These are phyloP conservation scores for Ajuga chamaepitys DNA, from an alignment of 257 asterid genomes.

Conservation along the genomic window DNA sequence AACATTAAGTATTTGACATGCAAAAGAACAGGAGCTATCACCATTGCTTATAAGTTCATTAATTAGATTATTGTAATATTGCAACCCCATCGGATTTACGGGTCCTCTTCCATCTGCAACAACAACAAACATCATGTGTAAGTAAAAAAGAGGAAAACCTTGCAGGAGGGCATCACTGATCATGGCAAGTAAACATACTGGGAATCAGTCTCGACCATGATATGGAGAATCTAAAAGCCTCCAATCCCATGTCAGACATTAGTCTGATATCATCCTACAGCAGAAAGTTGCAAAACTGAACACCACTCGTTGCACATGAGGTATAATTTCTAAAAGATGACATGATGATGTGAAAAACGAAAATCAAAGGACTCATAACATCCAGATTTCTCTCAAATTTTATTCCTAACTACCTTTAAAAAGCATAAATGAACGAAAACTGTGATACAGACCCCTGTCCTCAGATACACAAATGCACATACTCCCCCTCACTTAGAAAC, in stretches of 20 bases:
- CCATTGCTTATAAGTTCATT: conserved; percentile 31
- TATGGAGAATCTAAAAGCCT: conserved; percentile 29
- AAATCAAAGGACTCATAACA: too few species aligned
- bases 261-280: conserved; percentile 32
- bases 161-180: background rate
- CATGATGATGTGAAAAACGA: too few species aligned
- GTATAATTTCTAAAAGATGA: too few species aligned
- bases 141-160: background rate
- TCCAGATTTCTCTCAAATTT: too few species aligned
- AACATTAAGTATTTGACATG: background rate
- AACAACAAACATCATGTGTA: background rate
- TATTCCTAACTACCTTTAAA: too few species aligned
- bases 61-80: conserved; percentile 33
- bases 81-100: conserved; percentile 35
- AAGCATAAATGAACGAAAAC: too few species aligned
- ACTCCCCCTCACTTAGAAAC: too few species aligned
- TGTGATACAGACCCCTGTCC: too few species aligned
- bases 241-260: conserved; percentile 30
- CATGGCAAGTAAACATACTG: conserved; percentile 13
- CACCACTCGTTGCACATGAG: too few species aligned
- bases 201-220: conserved; percentile 43
- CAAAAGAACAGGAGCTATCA: background rate
- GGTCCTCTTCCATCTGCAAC: conserved; percentile 33
- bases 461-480: too few species aligned
- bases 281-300: background rate